A percentile compares a stretch with the other conserved stretches of the same genome.
phyloP scores from a whole-genome alignment of 441 rosid genomes.

The Populus hybrid region DNA sequence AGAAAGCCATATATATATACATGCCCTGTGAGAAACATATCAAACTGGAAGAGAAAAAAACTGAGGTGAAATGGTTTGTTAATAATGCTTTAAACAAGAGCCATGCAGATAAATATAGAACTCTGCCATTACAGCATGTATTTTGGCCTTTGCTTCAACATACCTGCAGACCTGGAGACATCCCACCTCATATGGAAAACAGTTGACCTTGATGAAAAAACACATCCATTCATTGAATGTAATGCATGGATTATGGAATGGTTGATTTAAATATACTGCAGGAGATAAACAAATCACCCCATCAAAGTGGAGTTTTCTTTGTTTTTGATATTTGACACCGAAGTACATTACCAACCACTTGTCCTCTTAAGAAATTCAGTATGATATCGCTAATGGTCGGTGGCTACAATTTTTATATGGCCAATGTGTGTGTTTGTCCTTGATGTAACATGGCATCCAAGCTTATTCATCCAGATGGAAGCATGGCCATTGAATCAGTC shows the following conservation, averaged over 20 bases:
- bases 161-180: conserved; percentile 31
- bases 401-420: conserved; percentile 14
- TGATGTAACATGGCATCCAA: conserved; percentile 10
- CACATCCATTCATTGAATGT: conserved; percentile 32
- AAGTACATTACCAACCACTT: conserved; percentile 12
- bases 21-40: background rate
- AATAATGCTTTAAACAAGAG: background rate
- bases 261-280: background rate
- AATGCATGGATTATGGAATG: conserved; percentile 9
- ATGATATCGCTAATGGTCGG: conserved; percentile 28
- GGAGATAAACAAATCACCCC: background rate
- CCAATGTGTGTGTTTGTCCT: conserved; percentile 16
- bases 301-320: conserved; percentile 19
- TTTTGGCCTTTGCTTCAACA: conserved; percentile 19
- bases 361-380: conserved; percentile 13
- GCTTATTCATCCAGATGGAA: conserved; percentile 7
- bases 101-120: conserved; percentile 7
- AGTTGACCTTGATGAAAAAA: conserved; percentile 26
- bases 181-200: conserved; percentile 25
- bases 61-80: background rate
- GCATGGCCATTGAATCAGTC: background rate
- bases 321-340: conserved; percentile 11
- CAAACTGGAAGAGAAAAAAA: background rate
- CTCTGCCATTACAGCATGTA: conserved; percentile 14
- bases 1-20: background rate